A percentile compares a stretch with the other conserved stretches of the same genome.
phyloP scores from a whole-genome alignment of 2,329 filamentous ascomycete genomes.

The Coniosporium tulheliwenetii region DNA sequence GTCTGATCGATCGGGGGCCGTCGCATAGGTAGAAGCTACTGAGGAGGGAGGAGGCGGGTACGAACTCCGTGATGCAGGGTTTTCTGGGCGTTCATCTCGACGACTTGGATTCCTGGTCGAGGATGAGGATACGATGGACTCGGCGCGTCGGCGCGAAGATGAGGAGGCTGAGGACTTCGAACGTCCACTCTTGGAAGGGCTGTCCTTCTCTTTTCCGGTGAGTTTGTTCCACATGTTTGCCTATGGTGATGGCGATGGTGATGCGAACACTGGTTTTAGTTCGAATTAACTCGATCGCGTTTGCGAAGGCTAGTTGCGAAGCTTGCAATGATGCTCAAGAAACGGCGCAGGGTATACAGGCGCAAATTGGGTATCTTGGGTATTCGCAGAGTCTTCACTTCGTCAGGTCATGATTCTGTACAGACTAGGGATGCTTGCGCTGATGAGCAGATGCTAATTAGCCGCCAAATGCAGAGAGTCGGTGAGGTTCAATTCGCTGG shows the following conservation, averaged over 20 bases:
- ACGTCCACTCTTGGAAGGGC: constrained; percentile 14
- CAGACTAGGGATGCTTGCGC: too few relatives aligned
- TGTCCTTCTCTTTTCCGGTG: constrained; percentile 20
- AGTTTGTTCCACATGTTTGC: constrained; percentile 20
- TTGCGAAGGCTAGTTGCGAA: too few relatives aligned
- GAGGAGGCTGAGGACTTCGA: constrained; percentile 3
- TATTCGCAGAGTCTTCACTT: constrained; percentile 4
- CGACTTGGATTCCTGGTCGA: constrained; percentile 16
- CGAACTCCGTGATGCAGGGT: constrained; percentile 7
- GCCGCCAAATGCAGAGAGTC: too few relatives aligned
- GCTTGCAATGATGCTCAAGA: too few relatives aligned
- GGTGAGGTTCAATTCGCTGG: too few relatives aligned
- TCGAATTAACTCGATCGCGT: too few relatives aligned
- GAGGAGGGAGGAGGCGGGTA: constrained; percentile 13
- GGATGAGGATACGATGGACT: constrained; percentile 18
- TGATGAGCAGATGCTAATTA: too few relatives aligned
- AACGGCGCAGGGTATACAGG: too few relatives aligned
- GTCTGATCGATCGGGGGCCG: constrained; percentile 13
- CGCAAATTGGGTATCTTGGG: constrained; percentile 7
- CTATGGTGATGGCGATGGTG: constrained; percentile 1
- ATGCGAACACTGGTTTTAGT: too few relatives aligned
- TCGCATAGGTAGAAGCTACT: constrained; percentile 20
- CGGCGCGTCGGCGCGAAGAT: constrained; percentile 13
- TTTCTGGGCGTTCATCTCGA: constrained; percentile 7
- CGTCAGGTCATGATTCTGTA: not conserved